Evolutionary conservation across 2,329 filamentous ascomycete genomes (phyloP).

Genomic region (Aciculosporium take): DNA sequence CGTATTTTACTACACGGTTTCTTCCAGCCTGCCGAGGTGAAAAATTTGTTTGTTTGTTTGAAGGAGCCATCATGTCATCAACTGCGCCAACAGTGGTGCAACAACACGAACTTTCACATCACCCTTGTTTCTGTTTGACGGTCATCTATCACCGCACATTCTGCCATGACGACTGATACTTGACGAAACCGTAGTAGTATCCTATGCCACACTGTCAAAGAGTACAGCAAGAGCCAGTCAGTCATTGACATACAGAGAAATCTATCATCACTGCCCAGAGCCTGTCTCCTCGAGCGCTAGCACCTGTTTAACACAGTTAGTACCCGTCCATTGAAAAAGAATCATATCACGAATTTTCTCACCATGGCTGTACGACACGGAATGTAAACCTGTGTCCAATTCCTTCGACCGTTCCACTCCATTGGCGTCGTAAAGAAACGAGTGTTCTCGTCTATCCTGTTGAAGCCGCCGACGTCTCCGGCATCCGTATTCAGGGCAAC

Average conservation of each 20-base stretch:
- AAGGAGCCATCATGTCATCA: not conserved
- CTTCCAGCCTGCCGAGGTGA: constrained; percentile 8
- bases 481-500: constrained; percentile 75
- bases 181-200: not conserved
- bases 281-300: constrained; percentile 29
- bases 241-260: too few species aligned
- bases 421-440: constrained; percentile 86
- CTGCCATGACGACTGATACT: not conserved
- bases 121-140: not conserved
- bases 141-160: not conserved
- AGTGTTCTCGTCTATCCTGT: constrained; percentile 62
- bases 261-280: not conserved
- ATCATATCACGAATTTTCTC: constrained; percentile 18
- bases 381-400: constrained; percentile 86
- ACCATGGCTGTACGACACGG: constrained; percentile 75
- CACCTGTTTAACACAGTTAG: constrained; percentile 20
- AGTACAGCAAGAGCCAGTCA: too few species aligned
- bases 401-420: constrained; percentile 77
- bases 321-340: constrained; percentile 12
- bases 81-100: not conserved
- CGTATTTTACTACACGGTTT: constrained; percentile 14
- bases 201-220: too few species aligned
- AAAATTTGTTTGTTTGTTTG: not conserved
- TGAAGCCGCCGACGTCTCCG: constrained; percentile 63
- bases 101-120: not conserved